Percentiles rank a stretch among this genome's conserved stretches.
phyloP scores from a whole-genome alignment of 352 stramenopile genomes.

The Phytopythium montanum region DNA sequence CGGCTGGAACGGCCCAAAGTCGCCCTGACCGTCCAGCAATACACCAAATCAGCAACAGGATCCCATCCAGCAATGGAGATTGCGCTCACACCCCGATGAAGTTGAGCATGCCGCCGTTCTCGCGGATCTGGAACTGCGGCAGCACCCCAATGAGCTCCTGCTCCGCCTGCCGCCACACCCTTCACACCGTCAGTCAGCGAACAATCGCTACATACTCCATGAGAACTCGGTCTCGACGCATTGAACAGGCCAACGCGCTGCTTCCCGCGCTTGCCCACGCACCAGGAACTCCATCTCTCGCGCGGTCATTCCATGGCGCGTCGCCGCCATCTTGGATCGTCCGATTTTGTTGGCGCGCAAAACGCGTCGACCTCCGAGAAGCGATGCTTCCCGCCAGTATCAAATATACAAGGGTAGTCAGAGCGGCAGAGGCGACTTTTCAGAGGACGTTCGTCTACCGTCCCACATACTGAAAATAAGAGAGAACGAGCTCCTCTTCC shows the following conservation, averaged over 20 bases:
- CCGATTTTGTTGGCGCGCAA: background rate
- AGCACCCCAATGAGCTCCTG: conserved; percentile 86
- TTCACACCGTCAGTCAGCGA: background rate
- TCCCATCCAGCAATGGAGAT: no score
- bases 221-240: background rate
- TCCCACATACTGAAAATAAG: no score
- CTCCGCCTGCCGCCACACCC: conserved; percentile 46
- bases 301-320: conserved; percentile 27
- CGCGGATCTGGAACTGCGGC: conserved; percentile 79
- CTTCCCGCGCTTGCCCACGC: background rate
- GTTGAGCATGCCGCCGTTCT: conserved; percentile 76
- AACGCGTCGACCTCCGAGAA: background rate
- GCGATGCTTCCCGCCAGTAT: background rate
- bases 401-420: background rate
- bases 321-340: conserved; percentile 20
- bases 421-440: no score
- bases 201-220: background rate
- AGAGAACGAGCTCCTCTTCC: no score
- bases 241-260: background rate
- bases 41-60: background rate
- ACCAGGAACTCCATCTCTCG: conserved; percentile 85
- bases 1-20: conserved; percentile 87
- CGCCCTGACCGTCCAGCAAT: conserved; percentile 31
- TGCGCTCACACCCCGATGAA: conserved; percentile 56
- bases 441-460: no score